Base-by-base conservation (phyloP, 176 grass and related monocot genomes). In the Paspalum vaginatum region DNA sequence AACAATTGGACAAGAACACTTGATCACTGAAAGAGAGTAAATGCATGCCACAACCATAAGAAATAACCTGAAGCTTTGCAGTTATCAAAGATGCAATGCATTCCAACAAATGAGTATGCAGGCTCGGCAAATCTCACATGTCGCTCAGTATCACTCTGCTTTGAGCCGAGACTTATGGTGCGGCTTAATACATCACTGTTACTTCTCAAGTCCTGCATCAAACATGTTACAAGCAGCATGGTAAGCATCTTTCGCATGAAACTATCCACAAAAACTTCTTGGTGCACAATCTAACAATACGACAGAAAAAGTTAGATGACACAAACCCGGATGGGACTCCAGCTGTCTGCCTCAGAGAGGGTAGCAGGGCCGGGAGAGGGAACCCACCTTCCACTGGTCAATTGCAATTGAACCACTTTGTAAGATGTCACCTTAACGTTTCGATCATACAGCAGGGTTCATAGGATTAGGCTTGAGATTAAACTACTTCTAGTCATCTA, bases 41-140 rank as follows among this genome's bases (percentile, higher is more conserved):
- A 78, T 42, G 2, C 27, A 21, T 60, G 72, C 56, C 26, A 69
- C 54, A 43, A 56, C 57, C 37, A 65, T 22, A 37, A 88, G 65
- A n/a, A 85, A 87, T 62, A 75, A 96, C 97, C 97, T 91, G 93
- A 93, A 61, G 86, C 80, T 93, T 90, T 99, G 78, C 90, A 95
- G 81, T 87, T 88, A 76, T 99, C 97, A 89, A 99, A 95, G 44
- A 99, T 93, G 83, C 93, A 99, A 46, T 96, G 97, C 97, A 99
- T 91, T 87, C 97, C 97, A 87, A 99, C 88, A 85, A 99, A 99
- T 21, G 97, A 99, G 85, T 96, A 96, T 53, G 88, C 90, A 77
- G 88, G 90, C 38, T 99, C 93, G 0, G 75, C 51, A 11, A 93
- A 84, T 85, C 82, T 94, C 71, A 88, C 74, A 59, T 90, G 90